Base-by-base conservation (phyloP, 169 alveolate genomes). In the Plasmodium knowlesi region DNA sequence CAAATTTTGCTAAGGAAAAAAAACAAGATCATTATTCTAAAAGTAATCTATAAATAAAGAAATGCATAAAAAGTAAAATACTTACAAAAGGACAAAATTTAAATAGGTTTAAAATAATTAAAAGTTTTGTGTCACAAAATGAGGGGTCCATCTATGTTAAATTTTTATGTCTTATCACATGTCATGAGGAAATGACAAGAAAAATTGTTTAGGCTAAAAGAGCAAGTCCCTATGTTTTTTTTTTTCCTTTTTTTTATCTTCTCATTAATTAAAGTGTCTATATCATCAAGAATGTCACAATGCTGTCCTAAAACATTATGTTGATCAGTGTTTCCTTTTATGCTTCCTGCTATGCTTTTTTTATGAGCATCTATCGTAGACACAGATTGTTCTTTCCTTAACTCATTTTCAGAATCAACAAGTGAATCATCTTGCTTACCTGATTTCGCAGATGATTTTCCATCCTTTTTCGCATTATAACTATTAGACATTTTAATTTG, bases 101-200 rank as follows among this genome's bases (percentile, higher is more conserved):
- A 67, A 83, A 83, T 82, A 82, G 53, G 19, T 88, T 78, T 34
- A 88, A 88, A 88, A 50, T 22, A 88, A 88, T 79, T 80, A 37
- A 61, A 88, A 79, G 37, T 53, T 16, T 70, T 54, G 34, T 57
- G 25, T 5, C 46, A 22, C 37, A 88, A 88, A 76, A 88, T 67
- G 30, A 86, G 8, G 9, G 46, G 8, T 85, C 41, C 28, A 5
- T 25, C 28, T 6, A 22, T 61, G 30, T 50, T 72, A 32, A 88
- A 67, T 32, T 53, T 78, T 46, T 88, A 88, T 88, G 90, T 88
- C 89, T 88, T 88, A 88, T 78, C 74, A 88, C 94, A 88, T 88
- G 94, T 41, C 83, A 73, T 88, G 46, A 88, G 76, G 73, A 88
- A 88, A 61, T 88, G 83, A 88, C 88, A 88, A 22, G 94, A 88